Conservation (phyloP, 1,284 basidiomycete species). For the Thecaphora thlaspeos region DNA sequence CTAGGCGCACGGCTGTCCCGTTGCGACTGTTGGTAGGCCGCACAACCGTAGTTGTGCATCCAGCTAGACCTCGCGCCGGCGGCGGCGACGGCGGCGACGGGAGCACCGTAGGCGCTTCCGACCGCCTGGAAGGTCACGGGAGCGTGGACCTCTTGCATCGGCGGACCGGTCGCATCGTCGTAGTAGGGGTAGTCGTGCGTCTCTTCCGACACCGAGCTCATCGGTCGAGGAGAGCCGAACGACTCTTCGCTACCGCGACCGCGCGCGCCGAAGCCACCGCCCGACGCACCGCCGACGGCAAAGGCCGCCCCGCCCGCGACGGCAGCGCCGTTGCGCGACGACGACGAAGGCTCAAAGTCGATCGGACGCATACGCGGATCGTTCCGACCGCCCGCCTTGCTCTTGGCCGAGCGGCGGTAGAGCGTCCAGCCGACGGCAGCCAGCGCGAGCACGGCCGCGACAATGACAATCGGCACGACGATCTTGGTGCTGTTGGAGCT, state of each 20-base stretch:
- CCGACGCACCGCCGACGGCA: conserved; percentile 26
- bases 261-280: conserved; percentile 11
- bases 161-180: conserved; percentile 6
- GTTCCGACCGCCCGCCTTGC: conserved; percentile 12
- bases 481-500: conserved; percentile 21
- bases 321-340: conserved; percentile 3
- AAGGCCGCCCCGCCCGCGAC: conserved; percentile 18
- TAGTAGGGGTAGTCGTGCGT: conserved; percentile 6
- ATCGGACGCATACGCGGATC: conserved; percentile 11
- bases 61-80: background rate
- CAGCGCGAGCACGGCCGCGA: conserved; percentile 17
- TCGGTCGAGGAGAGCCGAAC: conserved; percentile 19
- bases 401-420: conserved; percentile 12
- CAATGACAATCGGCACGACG: conserved; percentile 34
- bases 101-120: conserved; percentile 5
- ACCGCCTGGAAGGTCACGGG: conserved; percentile 9
- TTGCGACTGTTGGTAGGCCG: background rate
- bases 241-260: conserved; percentile 23
- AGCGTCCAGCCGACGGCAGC: conserved; percentile 21
- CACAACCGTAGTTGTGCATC: conserved; percentile 25
- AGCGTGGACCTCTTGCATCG: conserved; percentile 22
- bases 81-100: background rate
- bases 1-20: background rate
- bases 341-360: conserved; percentile 10
- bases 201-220: conserved; percentile 21